Percentiles rank a stretch among this genome's conserved stretches.
These are phyloP conservation scores for Pinus taeda DNA, from an alignment of 75 land plant species.

Conservation along the genomic window DNA sequence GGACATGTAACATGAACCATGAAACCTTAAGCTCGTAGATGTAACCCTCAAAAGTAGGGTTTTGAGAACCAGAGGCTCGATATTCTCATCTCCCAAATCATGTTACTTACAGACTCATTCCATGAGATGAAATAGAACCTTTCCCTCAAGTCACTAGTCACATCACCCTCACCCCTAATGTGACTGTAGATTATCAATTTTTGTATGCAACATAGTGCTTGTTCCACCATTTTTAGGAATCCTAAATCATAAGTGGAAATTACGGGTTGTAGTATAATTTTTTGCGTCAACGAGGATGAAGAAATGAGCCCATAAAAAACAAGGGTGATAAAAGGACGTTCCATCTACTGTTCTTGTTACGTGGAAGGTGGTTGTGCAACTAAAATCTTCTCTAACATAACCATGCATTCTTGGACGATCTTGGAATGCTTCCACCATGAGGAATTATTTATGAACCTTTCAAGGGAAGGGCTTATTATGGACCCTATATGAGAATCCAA, in stretches of 20 bases:
- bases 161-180: slow-evolving; percentile 86
- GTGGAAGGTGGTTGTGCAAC: slow-evolving; percentile 5
- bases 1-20: slow-evolving; percentile 82
- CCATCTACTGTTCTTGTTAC: background rate
- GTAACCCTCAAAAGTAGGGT: slow-evolving; percentile 91
- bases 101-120: slow-evolving; percentile 79
- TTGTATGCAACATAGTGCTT: slow-evolving; percentile 81
- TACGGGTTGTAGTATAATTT: slow-evolving; percentile 69
- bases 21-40: slow-evolving; percentile 69
- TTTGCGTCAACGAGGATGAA: slow-evolving; percentile 67
- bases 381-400: slow-evolving; percentile 59
- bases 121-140: slow-evolving; percentile 57
- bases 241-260: slow-evolving; percentile 60
- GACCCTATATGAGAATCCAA: slow-evolving; percentile 31
- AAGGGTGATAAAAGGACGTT: background rate
- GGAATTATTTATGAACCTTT: slow-evolving; percentile 80
- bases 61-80: slow-evolving; percentile 82
- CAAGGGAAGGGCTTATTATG: slow-evolving; percentile 60
- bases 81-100: slow-evolving; percentile 66
- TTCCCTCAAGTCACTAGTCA: slow-evolving; percentile 44
- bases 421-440: slow-evolving; percentile 95
- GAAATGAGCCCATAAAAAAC: slow-evolving; percentile 44
- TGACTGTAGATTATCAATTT: slow-evolving; percentile 75
- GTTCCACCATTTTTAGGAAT: slow-evolving; percentile 67
- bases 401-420: slow-evolving; percentile 81